phyloP scores from a whole-genome alignment of 495 filamentous ascomycete genomes.

The Thozetella sp. region DNA sequence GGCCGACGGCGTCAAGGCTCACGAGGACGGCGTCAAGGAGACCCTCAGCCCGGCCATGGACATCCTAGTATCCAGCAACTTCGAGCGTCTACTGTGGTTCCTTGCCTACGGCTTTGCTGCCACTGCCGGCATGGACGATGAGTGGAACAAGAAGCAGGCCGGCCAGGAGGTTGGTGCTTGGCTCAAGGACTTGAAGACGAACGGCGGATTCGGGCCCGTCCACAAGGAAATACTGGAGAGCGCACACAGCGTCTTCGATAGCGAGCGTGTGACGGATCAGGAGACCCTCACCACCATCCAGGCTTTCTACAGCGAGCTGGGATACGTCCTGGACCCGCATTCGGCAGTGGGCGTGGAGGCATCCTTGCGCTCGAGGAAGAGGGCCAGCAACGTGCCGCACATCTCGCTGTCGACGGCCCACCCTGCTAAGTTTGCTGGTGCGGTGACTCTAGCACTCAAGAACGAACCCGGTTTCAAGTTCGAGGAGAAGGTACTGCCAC shows the following conservation, averaged over 20 bases:
- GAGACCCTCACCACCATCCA: conserved; percentile 78
- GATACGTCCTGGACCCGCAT: conserved; percentile 91
- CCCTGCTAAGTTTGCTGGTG: conserved; percentile 87
- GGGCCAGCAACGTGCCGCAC: conserved; percentile 51
- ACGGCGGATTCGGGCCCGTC: conserved; percentile 78
- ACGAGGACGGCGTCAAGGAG: conserved; percentile 75
- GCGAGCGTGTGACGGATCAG: conserved; percentile 78
- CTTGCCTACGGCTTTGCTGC: conserved; percentile 67
- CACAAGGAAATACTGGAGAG: conserved; percentile 64
- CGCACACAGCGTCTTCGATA: conserved; percentile 72
- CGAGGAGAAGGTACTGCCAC: conserved; percentile 68
- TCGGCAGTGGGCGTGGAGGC: conserved; percentile 83
- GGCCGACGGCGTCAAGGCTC: conserved; percentile 66
- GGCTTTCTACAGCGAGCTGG: conserved; percentile 57
- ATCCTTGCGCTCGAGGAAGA: conserved; percentile 62
- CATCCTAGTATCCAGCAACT: conserved; percentile 92
- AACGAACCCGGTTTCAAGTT: conserved; percentile 70
- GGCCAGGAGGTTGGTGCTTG: conserved; percentile 69
- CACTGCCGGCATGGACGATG: conserved; percentile 53
- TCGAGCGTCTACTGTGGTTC: conserved; percentile 96
- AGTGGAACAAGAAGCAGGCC: conserved; percentile 61
- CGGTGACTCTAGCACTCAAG: conserved; percentile 74
- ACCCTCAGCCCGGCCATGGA: conserved; percentile 95
- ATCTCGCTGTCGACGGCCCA: conserved; percentile 91
- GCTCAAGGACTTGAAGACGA: conserved; percentile 73